phyloP scores from a whole-genome alignment of 73 alveolate species.

The Paraurostyla sp. region DNA sequence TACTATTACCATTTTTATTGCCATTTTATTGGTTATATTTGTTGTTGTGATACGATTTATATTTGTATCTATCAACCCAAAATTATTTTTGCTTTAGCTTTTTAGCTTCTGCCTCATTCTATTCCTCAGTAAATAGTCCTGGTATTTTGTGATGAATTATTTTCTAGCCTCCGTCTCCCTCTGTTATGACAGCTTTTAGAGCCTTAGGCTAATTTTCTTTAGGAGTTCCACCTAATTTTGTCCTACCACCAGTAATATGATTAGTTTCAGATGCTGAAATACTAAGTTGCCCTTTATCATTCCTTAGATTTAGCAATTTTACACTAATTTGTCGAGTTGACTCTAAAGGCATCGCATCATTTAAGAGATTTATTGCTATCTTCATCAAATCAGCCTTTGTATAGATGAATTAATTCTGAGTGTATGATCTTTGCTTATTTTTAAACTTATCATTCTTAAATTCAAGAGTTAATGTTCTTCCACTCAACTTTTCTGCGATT shows the following conservation, averaged over 20 bases:
- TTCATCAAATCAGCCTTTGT: slow-evolving; percentile 16
- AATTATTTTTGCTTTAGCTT: not conserved
- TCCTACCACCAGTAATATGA: slow-evolving; percentile 19
- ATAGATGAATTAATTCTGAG: slow-evolving; percentile 2
- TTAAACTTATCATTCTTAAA: slow-evolving; percentile 55
- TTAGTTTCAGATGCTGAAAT: slow-evolving; percentile 20
- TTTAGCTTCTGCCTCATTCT: not conserved
- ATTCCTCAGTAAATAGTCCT: not conserved
- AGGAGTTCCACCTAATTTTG: slow-evolving; percentile 55
- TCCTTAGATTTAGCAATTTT: slow-evolving; percentile 45
- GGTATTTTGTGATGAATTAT: slow-evolving; percentile 5
- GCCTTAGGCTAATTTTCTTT: slow-evolving; percentile 53
- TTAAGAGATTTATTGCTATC: slow-evolving; percentile 1
- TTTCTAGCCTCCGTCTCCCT: slow-evolving; percentile 33
- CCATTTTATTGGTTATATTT: not conserved
- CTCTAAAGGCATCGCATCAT: slow-evolving; percentile 58
- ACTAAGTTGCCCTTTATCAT: slow-evolving; percentile 49
- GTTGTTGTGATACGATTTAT: not conserved
- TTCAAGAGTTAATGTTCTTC: slow-evolving; percentile 54
- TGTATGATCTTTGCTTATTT: slow-evolving; percentile 51
- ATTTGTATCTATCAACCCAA: not conserved
- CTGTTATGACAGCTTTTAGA: not conserved
- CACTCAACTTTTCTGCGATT: slow-evolving; percentile 25
- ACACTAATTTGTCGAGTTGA: slow-evolving; percentile 56
- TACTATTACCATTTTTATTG: not conserved